Evolutionary conservation across 306 rosid species (phyloP).

Genomic region (Cajanus cajan): DNA sequence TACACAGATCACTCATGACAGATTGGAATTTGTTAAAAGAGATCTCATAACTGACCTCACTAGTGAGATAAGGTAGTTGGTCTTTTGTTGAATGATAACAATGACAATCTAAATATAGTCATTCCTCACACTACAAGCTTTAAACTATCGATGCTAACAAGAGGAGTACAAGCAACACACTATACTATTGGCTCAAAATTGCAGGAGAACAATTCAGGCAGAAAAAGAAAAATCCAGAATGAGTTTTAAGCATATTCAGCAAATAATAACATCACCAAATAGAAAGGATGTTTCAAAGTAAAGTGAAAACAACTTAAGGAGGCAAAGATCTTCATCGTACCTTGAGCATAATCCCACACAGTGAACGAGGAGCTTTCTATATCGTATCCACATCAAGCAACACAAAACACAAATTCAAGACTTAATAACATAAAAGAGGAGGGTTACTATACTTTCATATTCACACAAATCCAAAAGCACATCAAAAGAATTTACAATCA

Average conservation of each 20-base stretch:
- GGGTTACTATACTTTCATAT: not conserved
- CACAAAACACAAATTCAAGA: not conserved
- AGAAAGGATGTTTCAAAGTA: no score
- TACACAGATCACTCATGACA: not conserved
- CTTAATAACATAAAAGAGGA: not conserved
- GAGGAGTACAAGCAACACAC: no score
- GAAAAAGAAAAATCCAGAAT: no score
- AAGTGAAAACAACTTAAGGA: slow-evolving; percentile 1
- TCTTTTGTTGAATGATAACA: not conserved
- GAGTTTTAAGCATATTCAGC: no score
- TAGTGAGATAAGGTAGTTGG: not conserved
- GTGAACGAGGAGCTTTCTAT: slow-evolving; percentile 70
- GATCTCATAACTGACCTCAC: not conserved
- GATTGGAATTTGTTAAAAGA: not conserved
- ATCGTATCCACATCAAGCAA: not conserved
- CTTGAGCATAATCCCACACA: slow-evolving; percentile 96
- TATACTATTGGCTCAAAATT: no score
- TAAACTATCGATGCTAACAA: not conserved
- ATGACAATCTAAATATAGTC: not conserved
- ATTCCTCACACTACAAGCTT: not conserved
- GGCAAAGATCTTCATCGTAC: slow-evolving; percentile 40
- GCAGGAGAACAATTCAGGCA: no score
- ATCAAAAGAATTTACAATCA: not conserved
- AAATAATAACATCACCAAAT: no score
- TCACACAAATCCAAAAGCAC: not conserved